Evolutionary conservation across 2,329 filamentous ascomycete genomes (phyloP), one percentile per base, ranked within the genome.

Genomic region (Simplicillium sp.): DNA sequence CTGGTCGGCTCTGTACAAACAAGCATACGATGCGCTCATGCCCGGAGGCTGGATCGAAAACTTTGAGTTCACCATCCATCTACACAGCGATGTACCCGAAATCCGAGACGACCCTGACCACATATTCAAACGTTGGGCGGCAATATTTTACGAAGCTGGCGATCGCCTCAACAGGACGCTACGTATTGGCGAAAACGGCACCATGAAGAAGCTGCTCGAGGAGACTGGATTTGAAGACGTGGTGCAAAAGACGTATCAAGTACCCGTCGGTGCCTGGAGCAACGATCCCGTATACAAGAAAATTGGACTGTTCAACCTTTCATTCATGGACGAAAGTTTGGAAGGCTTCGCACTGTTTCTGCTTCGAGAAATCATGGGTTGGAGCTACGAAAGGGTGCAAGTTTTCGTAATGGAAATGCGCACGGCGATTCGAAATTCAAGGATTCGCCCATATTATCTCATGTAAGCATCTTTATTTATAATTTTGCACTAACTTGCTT

Each of bases 1-100:
- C 47, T 81, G 76, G 58, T 64, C 66, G 29, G 60, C 66, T 11
- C 54, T 81, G 4, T 68, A 80, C 42, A 54, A 59, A 34, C 68
- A 72, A 42, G 58, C 70, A 2, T 75, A 60, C 51, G 63, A 65
- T 40, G 67, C 75, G 38, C 63, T 78, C 12, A 70, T 70, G 38
- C 75, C 78, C 0, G 77, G 77, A 9, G 77, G 71, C 7, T 64
- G 56, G 48, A 37, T 64, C n/a, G 56, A 64, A 43, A 46, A 55
- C 28, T 44, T 48, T 48, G 50, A 52, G 29, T 47, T 50, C 35
- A 48, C 44, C 40, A 48, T 50, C n/a, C 44, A 36, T 14, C 17
- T 49, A 7, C 40, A 46, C 31, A 53, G 50, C 34, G 51, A 54
- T 31, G 34, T 41, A 3, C 48, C 48, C 34, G 46, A 50, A 18